Evolutionary conservation across 1,284 basidiomycete species (phyloP), one percentile per base, ranked within the genome.

Genomic region (Melampsora americana): DNA sequence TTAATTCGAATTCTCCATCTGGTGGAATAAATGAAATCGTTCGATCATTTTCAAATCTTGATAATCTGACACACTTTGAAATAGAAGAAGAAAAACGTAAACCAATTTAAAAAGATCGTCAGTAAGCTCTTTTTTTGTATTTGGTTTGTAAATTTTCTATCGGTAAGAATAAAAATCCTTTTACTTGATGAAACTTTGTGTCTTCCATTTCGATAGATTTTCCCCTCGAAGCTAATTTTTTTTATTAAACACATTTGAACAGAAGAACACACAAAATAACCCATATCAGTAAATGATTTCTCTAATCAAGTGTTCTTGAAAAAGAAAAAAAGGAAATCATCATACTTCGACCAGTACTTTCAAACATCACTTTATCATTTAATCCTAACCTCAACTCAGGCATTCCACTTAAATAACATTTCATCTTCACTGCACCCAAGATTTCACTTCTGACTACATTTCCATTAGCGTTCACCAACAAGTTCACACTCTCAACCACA

Each of bases 191-290:
- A 85, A 99, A 99, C 83, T 97, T 98, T 85, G 98, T 93, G 82
- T 99, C 96, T 84, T 99, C 96, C 92, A 99, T 97, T 85, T 99
- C 96, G 81, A 99, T 96, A 3, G 95, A 90, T 84, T 99, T 99
- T 6, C 96, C 96, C 26, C 95, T 88, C 1, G 95, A 90, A 35
- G 94, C 93, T 93, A 81, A 30, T n/a, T n/a, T n/a, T n/a, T n/a
- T n/a, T n/a, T n/a, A n/a, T n/a, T n/a, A 66, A 12, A 42, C 32
- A 4, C 35, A 28, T 14, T 20, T n/a, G 5, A 18, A 23, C 39
- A 42, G 26, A 32, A 42, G 23, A 35, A 28, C n/a, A n/a, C n/a
- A n/a, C n/a, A 65, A 50, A 23, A 67, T 11, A 26, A 46, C 53
- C 12, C 53, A n/a, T n/a, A 1, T 20, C 12, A 23, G 14, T 53